Conservation (phyloP, 805 yeast species). For the Alloascoidea hylecoeti region DNA sequence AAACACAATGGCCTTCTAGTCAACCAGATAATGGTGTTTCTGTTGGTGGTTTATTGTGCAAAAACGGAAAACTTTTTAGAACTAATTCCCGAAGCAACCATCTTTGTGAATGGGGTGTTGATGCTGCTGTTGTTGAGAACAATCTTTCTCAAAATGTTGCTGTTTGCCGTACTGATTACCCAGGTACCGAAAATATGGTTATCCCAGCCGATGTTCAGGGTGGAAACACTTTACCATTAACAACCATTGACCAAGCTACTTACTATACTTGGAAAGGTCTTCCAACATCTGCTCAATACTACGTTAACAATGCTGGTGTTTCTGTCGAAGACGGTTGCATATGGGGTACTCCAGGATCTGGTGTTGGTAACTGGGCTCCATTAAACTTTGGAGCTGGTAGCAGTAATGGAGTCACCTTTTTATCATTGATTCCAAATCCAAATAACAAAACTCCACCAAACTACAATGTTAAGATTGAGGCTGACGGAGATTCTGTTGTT, state of each 20-base stretch:
- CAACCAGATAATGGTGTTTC: constrained; percentile 89
- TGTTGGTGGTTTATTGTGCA: constrained; percentile 86
- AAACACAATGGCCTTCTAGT: constrained; percentile 89
- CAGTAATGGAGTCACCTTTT: constrained; percentile 57
- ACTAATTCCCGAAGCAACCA: constrained; percentile 50
- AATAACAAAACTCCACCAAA: constrained; percentile 60
- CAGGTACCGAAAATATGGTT: constrained; percentile 98
- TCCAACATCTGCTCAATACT: constrained; percentile 88
- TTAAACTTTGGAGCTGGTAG: constrained; percentile 88
- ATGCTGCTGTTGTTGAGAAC: constrained; percentile 54
- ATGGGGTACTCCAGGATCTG: constrained; percentile 77
- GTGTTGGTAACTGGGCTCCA: constrained; percentile 98
- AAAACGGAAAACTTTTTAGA: constrained; percentile 72
- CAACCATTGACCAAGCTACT: constrained; percentile 65
- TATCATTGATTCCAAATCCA: constrained; percentile 92
- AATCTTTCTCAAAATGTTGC: constrained; percentile 59
- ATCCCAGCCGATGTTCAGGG: constrained; percentile 75
- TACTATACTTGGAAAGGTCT: constrained; percentile 78
- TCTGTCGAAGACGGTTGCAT: constrained; percentile 81
- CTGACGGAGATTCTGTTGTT: constrained; percentile 43
- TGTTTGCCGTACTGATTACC: constrained; percentile 96
- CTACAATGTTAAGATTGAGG: constrained; percentile 70
- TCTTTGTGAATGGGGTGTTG: constrained; percentile 82
- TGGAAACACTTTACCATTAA: constrained; percentile 49
- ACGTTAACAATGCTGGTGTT: constrained; percentile 95